Evolutionary conservation across 352 stramenopile species (phyloP), one percentile per base, ranked within the genome.

Genomic region (Globisporangium rhizosaccharum): DNA sequence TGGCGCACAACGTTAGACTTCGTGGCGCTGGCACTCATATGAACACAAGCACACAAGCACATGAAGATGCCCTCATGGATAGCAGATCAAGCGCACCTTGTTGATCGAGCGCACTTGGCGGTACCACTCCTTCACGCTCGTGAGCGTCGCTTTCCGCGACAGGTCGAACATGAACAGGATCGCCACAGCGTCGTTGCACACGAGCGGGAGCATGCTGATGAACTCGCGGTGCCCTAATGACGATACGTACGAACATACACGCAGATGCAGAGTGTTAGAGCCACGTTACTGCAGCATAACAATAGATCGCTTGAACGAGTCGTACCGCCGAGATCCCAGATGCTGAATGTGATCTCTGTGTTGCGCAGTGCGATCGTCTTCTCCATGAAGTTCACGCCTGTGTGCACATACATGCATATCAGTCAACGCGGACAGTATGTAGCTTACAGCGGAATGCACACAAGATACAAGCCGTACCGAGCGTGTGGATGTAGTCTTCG

Each of bases 81-180:
- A 36, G 30, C 30, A 36, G 4, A 36, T 36, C 30, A 36, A 49
- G 39, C 47, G 12, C 53, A 93, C 85, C 82, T 96, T 96, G 70
- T 96, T 96, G 68, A 96, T 92, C 5, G 82, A 87, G 52, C 86
- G 84, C 48, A 96, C 86, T 83, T 96, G 86, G 45, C 85, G 79
- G 70, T 95, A 96, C 92, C 92, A 98, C 66, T 98, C 92, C 63
- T 97, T 97, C 37, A 98, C 74, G 59, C 85, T 96, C 30, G 87
- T 92, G 23, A 98, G 79, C 44, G 91, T 97, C 12, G 82, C 81
- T 62, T 96, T 97, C n/a, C 90, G 76, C 42, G 89, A 90, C 28
- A 98, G 72, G 58, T 97, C 92, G 65, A 98, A 98, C 90, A 98
- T 97, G 71, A 98, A 98, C n/a, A 97, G 77, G 42, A 97, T 96